Evolutionary conservation across 1,139 yeast species (phyloP).

Genomic region (Suhomyces atakaporum): DNA sequence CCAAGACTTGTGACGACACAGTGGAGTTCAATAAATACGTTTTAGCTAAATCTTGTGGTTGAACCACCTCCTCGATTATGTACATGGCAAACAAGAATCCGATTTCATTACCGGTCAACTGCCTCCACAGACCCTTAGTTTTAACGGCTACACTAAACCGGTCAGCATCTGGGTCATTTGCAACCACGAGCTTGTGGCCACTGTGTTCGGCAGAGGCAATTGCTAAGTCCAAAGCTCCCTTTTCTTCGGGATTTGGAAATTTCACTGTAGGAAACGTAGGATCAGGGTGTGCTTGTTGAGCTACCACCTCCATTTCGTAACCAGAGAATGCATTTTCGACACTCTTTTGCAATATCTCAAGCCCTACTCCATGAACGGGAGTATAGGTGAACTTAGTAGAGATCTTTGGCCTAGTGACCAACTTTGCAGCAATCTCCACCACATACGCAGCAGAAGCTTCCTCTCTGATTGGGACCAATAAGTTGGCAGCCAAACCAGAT

Average conservation of each 20-base stretch:
- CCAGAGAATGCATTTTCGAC: constrained; percentile 15
- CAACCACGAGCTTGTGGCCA: constrained; percentile 61
- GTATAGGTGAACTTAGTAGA: constrained; percentile 69
- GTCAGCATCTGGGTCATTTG: constrained; percentile 97
- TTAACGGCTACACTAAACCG: constrained; percentile 79
- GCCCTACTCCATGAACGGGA: constrained; percentile 95
- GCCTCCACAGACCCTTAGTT: constrained; percentile 59
- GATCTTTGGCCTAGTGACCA: constrained; percentile 23
- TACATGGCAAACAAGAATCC: constrained; percentile 82
- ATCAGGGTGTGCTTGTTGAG: constrained; percentile 71
- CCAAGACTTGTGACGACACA: constrained; percentile 82
- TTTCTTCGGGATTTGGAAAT: constrained; percentile 96
- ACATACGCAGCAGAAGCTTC: constrained; percentile 41
- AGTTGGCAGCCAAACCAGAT: constrained; percentile 21
- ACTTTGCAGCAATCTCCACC: constrained; percentile 26
- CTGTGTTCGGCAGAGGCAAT: constrained; percentile 52
- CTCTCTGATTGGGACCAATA: constrained; percentile 30
- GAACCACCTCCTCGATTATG: constrained; percentile 42
- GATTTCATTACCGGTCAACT: constrained; percentile 87
- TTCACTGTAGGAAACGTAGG: constrained; percentile 82
- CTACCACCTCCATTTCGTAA: constrained; percentile 37
- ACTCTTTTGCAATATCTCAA: constrained; percentile 42
- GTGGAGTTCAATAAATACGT: constrained; percentile 80
- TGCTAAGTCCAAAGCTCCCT: constrained; percentile 82
- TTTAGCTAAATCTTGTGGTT: constrained; percentile 29